A percentile compares a stretch with the other conserved stretches of the same genome.
Evolutionary conservation across 2,329 filamentous ascomycete species (phyloP).

Genomic region (Drechslerella coelobrocha): DNA sequence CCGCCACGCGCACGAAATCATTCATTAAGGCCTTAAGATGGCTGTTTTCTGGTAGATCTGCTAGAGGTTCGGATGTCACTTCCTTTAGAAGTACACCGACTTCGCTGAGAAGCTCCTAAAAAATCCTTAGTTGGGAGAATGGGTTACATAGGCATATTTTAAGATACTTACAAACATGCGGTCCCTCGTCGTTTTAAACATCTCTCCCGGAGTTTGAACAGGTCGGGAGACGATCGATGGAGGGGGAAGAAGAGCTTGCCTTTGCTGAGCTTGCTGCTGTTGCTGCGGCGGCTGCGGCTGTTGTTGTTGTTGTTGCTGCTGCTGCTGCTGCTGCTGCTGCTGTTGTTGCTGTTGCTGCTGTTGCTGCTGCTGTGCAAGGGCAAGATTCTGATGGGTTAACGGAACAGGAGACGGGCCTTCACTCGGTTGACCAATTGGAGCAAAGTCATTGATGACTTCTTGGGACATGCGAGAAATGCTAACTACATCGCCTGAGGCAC

Average conservation of each 20-base stretch:
- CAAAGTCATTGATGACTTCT: slow-evolving; percentile 67
- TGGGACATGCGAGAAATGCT: slow-evolving; percentile 64
- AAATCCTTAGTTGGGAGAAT: slow-evolving; percentile 7
- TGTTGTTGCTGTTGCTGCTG: slow-evolving; percentile 63
- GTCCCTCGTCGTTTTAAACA: slow-evolving; percentile 43
- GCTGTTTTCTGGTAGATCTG: slow-evolving; percentile 37
- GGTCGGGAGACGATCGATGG: slow-evolving; percentile 56
- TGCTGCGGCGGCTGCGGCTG: slow-evolving; percentile 64
- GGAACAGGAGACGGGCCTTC: slow-evolving; percentile 43
- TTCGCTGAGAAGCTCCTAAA: slow-evolving; percentile 39
- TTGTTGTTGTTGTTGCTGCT: slow-evolving; percentile 64
- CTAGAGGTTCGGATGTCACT: slow-evolving; percentile 23
- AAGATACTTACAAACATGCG: slow-evolving; percentile 45
- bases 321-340: neutral
- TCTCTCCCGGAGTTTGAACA: slow-evolving; percentile 58
- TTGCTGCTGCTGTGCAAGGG: slow-evolving; percentile 66
- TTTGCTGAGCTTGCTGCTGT: slow-evolving; percentile 56
- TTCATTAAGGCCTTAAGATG: slow-evolving; percentile 47
- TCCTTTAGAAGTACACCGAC: slow-evolving; percentile 34
- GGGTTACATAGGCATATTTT: neutral
- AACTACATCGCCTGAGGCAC: slow-evolving; percentile 59
- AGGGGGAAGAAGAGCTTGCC: slow-evolving; percentile 58
- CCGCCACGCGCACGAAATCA: slow-evolving; percentile 40
- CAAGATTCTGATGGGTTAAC: slow-evolving; percentile 65
- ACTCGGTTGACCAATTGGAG: slow-evolving; percentile 61